Percentiles rank a stretch among this genome's conserved stretches.
These are phyloP conservation scores for Leavenworthia alabamica DNA, from an alignment of 345 rosid genomes.

Conservation along the genomic window DNA sequence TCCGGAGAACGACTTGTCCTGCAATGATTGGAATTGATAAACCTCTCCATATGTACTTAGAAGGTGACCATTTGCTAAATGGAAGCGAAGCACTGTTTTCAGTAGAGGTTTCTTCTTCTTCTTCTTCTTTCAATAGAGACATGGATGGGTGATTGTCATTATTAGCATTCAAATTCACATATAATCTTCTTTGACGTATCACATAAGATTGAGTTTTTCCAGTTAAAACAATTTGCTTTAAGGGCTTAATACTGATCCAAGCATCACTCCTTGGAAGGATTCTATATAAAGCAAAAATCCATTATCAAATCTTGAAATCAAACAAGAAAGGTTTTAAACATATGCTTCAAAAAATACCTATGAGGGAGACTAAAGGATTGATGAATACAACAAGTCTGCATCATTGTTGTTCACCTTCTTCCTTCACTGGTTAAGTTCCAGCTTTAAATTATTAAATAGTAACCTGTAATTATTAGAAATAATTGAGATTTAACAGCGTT, in stretches of 20 bases:
- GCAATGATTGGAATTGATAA: conserved; percentile 56
- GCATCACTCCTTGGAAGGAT: conserved; percentile 24
- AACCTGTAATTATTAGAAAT: too few relatives aligned
- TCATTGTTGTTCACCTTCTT: conserved; percentile 1
- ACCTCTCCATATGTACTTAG: conserved; percentile 67
- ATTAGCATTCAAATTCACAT: conserved; percentile 36
- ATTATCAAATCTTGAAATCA: conserved; percentile 5
- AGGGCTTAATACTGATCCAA: conserved; percentile 5
- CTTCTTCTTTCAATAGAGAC: conserved; percentile 19
- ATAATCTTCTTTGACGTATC: conserved; percentile 27
- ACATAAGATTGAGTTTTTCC: conserved; percentile 5
- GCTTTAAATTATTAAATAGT: background rate
- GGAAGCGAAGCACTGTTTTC: conserved; percentile 31
- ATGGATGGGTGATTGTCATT: conserved; percentile 43
- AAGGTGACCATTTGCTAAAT: conserved; percentile 60
- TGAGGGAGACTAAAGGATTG: conserved; percentile 22
- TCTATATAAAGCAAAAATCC: conserved; percentile 25
- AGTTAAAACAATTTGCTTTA: conserved; percentile 15
- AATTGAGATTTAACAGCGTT: too few relatives aligned
- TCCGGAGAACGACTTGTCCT: conserved; percentile 58
- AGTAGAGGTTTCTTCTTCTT: conserved; percentile 22
- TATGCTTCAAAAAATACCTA: conserved; percentile 15
- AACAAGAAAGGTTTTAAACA: background rate
- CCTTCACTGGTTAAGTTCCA: too few relatives aligned
- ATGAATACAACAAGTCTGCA: conserved; percentile 31